phyloP scores from a whole-genome alignment of 176 grass and related monocot genomes.

The Pharus latifolius region DNA sequence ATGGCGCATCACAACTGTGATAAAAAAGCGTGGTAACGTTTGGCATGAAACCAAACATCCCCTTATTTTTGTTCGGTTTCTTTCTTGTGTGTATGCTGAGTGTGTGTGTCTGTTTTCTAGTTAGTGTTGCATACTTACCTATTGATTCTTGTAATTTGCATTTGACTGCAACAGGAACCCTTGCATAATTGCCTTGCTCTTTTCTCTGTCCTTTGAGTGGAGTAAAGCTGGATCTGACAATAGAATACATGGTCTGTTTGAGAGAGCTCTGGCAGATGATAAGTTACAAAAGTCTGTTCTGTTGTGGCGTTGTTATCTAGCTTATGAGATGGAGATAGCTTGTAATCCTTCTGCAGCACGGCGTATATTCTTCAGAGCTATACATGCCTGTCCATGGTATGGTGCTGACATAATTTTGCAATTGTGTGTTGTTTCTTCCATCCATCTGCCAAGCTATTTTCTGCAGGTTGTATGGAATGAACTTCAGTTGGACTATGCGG shows the following conservation, averaged over 20 bases:
- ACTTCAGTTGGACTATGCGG: not conserved
- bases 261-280: conserved; percentile 75
- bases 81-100: not conserved
- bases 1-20: too few species aligned
- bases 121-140: not conserved
- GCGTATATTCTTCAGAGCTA: conserved; percentile 91
- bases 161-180: conserved; percentile 44
- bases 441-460: not conserved
- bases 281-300: conserved; percentile 91
- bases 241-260: conserved; percentile 84
- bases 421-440: not conserved
- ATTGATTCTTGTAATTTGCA: conserved; percentile 5
- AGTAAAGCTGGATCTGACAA: conserved; percentile 60
- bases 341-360: conserved; percentile 63
- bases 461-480: not conserved
- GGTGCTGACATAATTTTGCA: not conserved
- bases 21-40: too few species aligned
- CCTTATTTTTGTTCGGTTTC: not conserved
- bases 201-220: conserved; percentile 81
- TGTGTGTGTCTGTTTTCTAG: not conserved
- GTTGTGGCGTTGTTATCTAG: conserved; percentile 84
- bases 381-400: conserved; percentile 98
- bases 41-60: too few species aligned
- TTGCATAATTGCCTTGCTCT: conserved; percentile 67
- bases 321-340: conserved; percentile 59